A percentile compares a stretch with the other conserved stretches of the same genome.
phyloP scores from a whole-genome alignment of 345 rosid species.

The Citrus sinensis region DVS_A1.0 CM039169.1:15609001-15609500 shows the following conservation, averaged over 20 bases:
- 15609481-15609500: background rate
- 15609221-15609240: slow-evolving; percentile 23
- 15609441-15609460: slow-evolving; percentile 7
- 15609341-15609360: slow-evolving; percentile 69
- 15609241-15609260: background rate
- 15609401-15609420: slow-evolving; percentile 85
- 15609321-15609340: slow-evolving; percentile 87
- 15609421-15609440: slow-evolving; percentile 96
- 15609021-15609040: slow-evolving; percentile 79
- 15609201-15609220: slow-evolving; percentile 75
- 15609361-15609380: slow-evolving; percentile 84
- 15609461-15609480: too few relatives aligned
- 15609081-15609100: slow-evolving; percentile 75
- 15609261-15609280: background rate
- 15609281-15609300: background rate
- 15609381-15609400: slow-evolving; percentile 88
- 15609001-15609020: slow-evolving; percentile 61
- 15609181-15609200: slow-evolving; percentile 69
- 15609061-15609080: slow-evolving; percentile 46
- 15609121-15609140: slow-evolving; percentile 81
- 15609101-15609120: slow-evolving; percentile 72
- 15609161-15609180: slow-evolving; percentile 81
- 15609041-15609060: slow-evolving; percentile 61
- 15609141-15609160: slow-evolving; percentile 72
- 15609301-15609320: slow-evolving; percentile 40